Base-by-base conservation (phyloP, 116 monocot genomes). In the Thalassia testudinum region DNA sequence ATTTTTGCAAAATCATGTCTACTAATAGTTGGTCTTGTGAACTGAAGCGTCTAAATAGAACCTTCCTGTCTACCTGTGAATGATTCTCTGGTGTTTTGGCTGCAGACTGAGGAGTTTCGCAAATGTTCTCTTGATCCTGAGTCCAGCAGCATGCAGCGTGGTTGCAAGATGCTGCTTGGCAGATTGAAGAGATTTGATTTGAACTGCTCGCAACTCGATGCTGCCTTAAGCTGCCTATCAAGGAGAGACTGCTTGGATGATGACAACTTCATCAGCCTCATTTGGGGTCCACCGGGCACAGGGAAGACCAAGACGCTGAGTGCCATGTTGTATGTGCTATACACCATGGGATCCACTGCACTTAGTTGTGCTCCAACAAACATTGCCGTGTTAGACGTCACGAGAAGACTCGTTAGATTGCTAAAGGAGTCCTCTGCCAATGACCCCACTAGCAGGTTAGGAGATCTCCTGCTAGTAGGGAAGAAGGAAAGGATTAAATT, bases 241-340 rank as follows among this genome's bases (percentile, higher is more conserved):
- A 55, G 50, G 18, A 44, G 21, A 1, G n/a, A 49, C 5, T 50
- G 57, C 48, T 0, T 2, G 0, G 20, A 44, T 24, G 11, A 19
- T 25, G n/a, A n/a, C n/a, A 25, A 19, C 18, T 58, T 1, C 24
- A 10, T 75, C 15, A 76, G 50, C 12, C 64, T 89, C 16, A 77
- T 89, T 5, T 89, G 88, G 88, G 88, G 88, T 0, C 83, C 88
- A 0, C 88, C 88, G 1, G 88, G 88, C 0, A 88, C 88, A 0
- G 83, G 79, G 8, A 88, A 88, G 58, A 88, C 83, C 0, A 88
- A 79, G 54, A 79, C 74, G 11, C 30, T 72, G 19, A 48, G 59
- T 22, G 37, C 29, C 0, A 17, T 88, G 22, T 10, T 89, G 25
- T 64, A 48, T n/a, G 17, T 37, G 0, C 60, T 87, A 22, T 7